Percentiles rank a stretch among this genome's conserved stretches.
phyloP scores from a whole-genome alignment of 129 eudicot species.

The Apium graveolens region DNA sequence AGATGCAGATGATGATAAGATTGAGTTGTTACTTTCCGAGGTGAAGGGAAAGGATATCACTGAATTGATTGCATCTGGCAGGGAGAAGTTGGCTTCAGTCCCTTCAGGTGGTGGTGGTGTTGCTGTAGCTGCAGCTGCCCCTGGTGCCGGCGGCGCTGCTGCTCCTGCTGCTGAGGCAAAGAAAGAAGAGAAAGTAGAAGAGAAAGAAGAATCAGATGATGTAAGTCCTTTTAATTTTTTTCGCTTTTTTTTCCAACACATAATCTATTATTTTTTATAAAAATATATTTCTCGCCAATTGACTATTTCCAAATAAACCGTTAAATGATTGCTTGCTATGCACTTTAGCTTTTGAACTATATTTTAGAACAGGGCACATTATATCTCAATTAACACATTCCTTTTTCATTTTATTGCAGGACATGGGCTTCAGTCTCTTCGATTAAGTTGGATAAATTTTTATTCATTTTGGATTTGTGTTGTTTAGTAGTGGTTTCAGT shows the following conservation, averaged over 20 bases:
- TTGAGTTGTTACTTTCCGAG: constrained; percentile 4
- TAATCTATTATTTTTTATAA: too few relatives aligned
- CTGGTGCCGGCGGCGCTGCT: not conserved
- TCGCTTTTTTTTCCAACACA: too few relatives aligned
- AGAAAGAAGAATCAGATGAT: not conserved
- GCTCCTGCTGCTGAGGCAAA: constrained; percentile 4
- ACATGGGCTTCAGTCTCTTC: constrained; percentile 3
- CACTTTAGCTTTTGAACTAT: not conserved
- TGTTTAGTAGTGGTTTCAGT: not conserved
- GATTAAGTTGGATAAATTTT: not conserved
- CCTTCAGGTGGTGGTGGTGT: constrained; percentile 6
- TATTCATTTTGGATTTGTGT: not conserved
- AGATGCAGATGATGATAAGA: constrained; percentile 1
- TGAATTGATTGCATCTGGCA: not conserved
- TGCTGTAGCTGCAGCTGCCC: not conserved
- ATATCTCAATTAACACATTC: not conserved
- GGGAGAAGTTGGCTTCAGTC: not conserved
- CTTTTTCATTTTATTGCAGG: constrained; percentile 4
- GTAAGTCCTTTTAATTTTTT: not conserved
- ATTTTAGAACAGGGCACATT: not conserved
- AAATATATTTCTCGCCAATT: not conserved
- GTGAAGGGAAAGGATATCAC: constrained; percentile 3
- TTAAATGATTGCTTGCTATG: not conserved
- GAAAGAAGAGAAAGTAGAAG: constrained; percentile 1
- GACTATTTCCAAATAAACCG: not conserved